Percentiles rank a stretch among this genome's conserved stretches.
Evolutionary conservation across 2,329 filamentous ascomycete genomes (phyloP).

Genomic region (Ploettnerulaceae sp.): DNA sequence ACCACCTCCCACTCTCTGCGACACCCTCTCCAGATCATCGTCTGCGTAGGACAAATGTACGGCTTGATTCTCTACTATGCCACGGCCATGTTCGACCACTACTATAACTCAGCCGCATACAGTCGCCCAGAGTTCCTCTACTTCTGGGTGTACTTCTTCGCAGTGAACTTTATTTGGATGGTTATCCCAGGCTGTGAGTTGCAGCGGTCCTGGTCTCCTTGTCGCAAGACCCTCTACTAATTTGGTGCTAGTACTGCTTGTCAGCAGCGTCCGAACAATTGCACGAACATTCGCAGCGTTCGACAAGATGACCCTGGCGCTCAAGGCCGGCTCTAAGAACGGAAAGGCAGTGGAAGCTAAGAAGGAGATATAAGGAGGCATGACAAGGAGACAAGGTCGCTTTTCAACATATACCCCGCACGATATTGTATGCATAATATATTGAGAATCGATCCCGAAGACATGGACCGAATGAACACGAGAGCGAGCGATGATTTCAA

Average conservation of each 20-base stretch:
- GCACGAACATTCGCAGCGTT: constrained; percentile 36
- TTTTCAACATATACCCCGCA: constrained; percentile 3
- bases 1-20: constrained; percentile 41
- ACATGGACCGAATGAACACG: too few species aligned
- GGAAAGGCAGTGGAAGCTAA: constrained; percentile 4
- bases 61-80: constrained; percentile 60
- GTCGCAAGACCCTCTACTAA: not conserved
- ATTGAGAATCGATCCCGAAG: too few species aligned
- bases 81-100: constrained; percentile 49
- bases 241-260: constrained; percentile 3
- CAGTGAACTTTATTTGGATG: constrained; percentile 58
- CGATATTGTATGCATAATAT: not conserved
- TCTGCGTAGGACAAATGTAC: constrained; percentile 38
- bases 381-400: too few species aligned
- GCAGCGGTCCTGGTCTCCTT: too few species aligned
- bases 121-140: constrained; percentile 56
- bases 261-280: constrained; percentile 35
- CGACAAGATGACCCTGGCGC: constrained; percentile 23
- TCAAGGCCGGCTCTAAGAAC: constrained; percentile 1
- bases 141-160: constrained; percentile 60
- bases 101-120: constrained; percentile 44
- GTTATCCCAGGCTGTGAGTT: constrained; percentile 50
- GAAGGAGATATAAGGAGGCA: constrained; percentile 3
- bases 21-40: constrained; percentile 45
- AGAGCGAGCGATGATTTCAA: not conserved